Evolutionary conservation across 192 early-diverging fungal genomes (phyloP).

Genomic region (Borealophlyctis nickersoniae): DNA sequence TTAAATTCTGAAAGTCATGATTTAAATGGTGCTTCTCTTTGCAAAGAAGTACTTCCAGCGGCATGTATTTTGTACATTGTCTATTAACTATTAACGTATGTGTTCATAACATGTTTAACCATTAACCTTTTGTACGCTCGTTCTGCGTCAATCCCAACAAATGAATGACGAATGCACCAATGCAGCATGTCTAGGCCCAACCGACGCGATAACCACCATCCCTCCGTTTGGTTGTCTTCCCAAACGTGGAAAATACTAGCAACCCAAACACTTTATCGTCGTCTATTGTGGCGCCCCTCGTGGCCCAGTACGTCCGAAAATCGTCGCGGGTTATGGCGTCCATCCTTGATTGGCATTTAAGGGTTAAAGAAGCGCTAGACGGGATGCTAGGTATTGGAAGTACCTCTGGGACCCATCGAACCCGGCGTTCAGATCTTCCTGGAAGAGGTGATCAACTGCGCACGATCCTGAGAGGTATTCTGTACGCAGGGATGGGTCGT

Average conservation of each 20-base stretch:
- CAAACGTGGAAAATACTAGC: neutral
- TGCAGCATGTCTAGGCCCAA: neutral
- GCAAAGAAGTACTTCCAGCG: too few relatives aligned
- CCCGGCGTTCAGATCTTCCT: neutral
- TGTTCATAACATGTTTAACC: too few relatives aligned
- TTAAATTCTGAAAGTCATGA: too few relatives aligned
- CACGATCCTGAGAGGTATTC: neutral
- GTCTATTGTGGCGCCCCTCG: neutral
- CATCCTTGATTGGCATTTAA: neutral
- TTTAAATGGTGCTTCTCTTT: too few relatives aligned
- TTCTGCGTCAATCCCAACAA: too few relatives aligned
- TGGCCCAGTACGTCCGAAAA: neutral
- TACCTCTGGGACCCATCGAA: neutral
- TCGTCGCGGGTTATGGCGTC: neutral
- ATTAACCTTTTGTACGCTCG: too few relatives aligned
- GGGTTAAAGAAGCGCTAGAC: neutral
- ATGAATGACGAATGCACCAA: too few relatives aligned
- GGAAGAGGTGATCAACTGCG: neutral
- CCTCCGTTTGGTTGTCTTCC: neutral
- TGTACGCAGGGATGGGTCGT: neutral
- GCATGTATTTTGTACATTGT: too few relatives aligned
- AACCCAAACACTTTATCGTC: neutral
- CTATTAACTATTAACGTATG: too few relatives aligned
- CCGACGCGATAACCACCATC: neutral
- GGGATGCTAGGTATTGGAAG: neutral